Conservation (phyloP, 2,329 filamentous ascomycete genomes). For the Beauveria scarabaeidicola region DNA sequence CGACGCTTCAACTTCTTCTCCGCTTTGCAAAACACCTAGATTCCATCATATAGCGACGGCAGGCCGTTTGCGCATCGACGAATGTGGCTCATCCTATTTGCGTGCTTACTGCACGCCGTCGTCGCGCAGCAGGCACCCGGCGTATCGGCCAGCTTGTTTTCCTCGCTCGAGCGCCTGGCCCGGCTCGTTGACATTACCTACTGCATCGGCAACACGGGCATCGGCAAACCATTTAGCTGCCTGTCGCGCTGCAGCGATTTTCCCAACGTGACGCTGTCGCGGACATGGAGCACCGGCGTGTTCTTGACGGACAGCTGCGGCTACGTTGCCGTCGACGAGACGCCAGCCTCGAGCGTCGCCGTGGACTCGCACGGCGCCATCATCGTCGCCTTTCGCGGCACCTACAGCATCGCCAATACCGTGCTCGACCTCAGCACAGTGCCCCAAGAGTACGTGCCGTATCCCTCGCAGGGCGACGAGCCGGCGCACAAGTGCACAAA, state of each 20-base stretch:
- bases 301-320: constrained; percentile 86
- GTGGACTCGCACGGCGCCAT: constrained; percentile 37
- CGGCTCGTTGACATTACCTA: constrained; percentile 90
- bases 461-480: constrained; percentile 46
- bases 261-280: constrained; percentile 66
- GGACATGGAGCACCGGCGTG: constrained; percentile 83
- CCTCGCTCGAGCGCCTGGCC: constrained; percentile 77
- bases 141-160: constrained; percentile 60
- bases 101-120: background rate
- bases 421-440: constrained; percentile 83
- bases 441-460: constrained; percentile 85
- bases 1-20: background rate
- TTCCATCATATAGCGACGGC: background rate
- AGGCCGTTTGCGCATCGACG: background rate
- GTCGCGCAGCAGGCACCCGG: background rate
- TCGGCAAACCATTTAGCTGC: constrained; percentile 76
- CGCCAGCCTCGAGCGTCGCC: constrained; percentile 16
- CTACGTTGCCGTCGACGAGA: constrained; percentile 82
- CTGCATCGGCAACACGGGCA: constrained; percentile 79
- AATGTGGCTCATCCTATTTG: background rate
- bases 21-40: background rate
- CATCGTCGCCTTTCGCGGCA: constrained; percentile 84
- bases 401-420: constrained; percentile 87
- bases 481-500: constrained; percentile 57
- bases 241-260: constrained; percentile 81